phyloP scores from a whole-genome alignment of 257 asterid species.

The Solanum pimpinellifolium region DNA sequence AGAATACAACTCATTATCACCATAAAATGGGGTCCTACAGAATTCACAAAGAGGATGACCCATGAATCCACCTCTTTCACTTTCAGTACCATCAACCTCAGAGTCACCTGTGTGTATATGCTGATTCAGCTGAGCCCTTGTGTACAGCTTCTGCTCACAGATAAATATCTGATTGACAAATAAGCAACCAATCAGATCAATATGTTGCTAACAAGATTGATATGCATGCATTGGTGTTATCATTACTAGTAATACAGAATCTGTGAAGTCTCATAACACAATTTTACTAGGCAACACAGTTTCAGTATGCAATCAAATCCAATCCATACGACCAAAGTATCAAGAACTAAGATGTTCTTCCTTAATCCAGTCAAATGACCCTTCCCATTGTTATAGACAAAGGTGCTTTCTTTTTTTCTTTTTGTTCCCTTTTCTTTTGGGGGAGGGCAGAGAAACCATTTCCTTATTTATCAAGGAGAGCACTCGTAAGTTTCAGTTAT shows the following conservation, averaged over 20 bases:
- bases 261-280: background rate
- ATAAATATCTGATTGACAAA: constrained; percentile 54
- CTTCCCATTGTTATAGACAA: background rate
- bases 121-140: constrained; percentile 71
- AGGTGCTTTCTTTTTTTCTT: background rate
- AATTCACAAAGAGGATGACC: constrained; percentile 95
- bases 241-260: background rate
- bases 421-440: background rate
- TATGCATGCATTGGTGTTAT: background rate
- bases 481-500: background rate
- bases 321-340: background rate
- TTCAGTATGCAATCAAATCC: background rate
- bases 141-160: constrained; percentile 90
- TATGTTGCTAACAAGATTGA: background rate
- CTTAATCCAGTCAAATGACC: background rate
- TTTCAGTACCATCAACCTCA: constrained; percentile 96
- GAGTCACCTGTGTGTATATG: constrained; percentile 82
- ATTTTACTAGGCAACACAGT: background rate
- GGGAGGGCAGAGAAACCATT: background rate
- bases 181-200: constrained; percentile 6
- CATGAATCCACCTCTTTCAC: constrained; percentile 91
- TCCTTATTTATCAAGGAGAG: background rate
- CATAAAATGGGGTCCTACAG: constrained; percentile 81
- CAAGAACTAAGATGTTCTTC: background rate
- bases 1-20: constrained; percentile 80